Evolutionary conservation across 805 yeast species (phyloP), one percentile per base, ranked within the genome.

Genomic region (Peterozyma xylosa): DNA sequence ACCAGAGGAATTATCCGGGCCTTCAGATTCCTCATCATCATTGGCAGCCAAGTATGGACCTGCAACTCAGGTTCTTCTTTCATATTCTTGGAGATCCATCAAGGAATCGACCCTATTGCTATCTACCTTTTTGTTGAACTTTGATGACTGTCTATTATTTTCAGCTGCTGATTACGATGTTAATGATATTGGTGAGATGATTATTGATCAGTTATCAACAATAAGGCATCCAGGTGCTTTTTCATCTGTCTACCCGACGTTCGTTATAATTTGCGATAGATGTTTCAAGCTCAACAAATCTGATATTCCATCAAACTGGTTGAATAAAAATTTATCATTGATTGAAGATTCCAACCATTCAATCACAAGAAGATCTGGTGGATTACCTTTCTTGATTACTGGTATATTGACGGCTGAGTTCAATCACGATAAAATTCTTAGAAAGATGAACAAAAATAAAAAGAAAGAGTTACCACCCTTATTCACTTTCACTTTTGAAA

Each of bases 161-260:
- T 56, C 58, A 13, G 51, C 50, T 2, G 18, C 33, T 9, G 29
- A 29, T 10, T 15, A 11, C 37, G 35, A 38, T 7, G 55, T 73
- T n/a, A 41, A 66, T 11, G 39, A 49, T 3, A 52, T 70, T 30
- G 86, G 93, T 10, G 70, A 74, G 1, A 54, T 82, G 5, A 59
- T 87, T 2, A 68, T 84, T 45, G 73, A 66, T 10, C 95, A 89
- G 56, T 64, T 93, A 33, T 72, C 86, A 3, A 69, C 78, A 0
- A 82, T 90, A 16, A 76, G 90, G 38, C 98, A 93, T 53, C 74
- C 95, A 48, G 98, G 98, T 30, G 96, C 97, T 0, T 86, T 91
- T 49, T 82, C 95, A 9, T 80, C 97, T 0, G 83, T 90, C 0
- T 81, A 86, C 49, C 96, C 96, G 5, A 76, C 93, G 0, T 87